Evolutionary conservation across 768 basidiomycete species (phyloP).

Genomic region (Trametes elegans): DNA sequence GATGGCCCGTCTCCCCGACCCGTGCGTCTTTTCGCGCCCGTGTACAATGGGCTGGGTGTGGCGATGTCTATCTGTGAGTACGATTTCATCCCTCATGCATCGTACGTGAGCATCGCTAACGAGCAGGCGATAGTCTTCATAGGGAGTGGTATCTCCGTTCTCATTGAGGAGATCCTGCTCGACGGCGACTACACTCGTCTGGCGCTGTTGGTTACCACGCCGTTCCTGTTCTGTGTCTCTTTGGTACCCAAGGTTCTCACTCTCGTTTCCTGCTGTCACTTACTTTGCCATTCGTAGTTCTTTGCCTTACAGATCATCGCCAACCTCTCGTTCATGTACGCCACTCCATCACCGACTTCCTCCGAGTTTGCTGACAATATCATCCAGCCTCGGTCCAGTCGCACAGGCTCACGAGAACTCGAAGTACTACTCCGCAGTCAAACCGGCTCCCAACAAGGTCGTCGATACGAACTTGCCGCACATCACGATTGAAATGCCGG

Average conservation of each 20-base stretch:
- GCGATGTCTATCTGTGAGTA: slow-evolving; percentile 63
- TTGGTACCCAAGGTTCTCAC: slow-evolving; percentile 65
- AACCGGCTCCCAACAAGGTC: slow-evolving; percentile 57
- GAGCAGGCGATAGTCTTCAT: slow-evolving; percentile 55
- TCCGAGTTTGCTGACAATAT: neutral
- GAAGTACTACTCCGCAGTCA: slow-evolving; percentile 72
- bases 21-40: slow-evolving; percentile 63
- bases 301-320: slow-evolving; percentile 67
- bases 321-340: slow-evolving; percentile 66
- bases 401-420: slow-evolving; percentile 86
- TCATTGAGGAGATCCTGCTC: slow-evolving; percentile 65
- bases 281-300: slow-evolving; percentile 44
- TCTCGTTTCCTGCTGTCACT: neutral
- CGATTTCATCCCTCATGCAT: neutral
- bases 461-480: slow-evolving; percentile 68
- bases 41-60: slow-evolving; percentile 67
- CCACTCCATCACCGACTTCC: slow-evolving; percentile 5
- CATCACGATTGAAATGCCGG: slow-evolving; percentile 79
- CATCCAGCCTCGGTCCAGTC: slow-evolving; percentile 71
- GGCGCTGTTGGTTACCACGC: slow-evolving; percentile 59
- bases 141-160: slow-evolving; percentile 51
- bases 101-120: neutral
- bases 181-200: slow-evolving; percentile 68
- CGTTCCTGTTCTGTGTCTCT: slow-evolving; percentile 75
- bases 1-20: slow-evolving; percentile 32